These are phyloP conservation scores for Benincasa hispida DNA, from an alignment of 306 rosid species.

Conservation along the genomic window DNA sequence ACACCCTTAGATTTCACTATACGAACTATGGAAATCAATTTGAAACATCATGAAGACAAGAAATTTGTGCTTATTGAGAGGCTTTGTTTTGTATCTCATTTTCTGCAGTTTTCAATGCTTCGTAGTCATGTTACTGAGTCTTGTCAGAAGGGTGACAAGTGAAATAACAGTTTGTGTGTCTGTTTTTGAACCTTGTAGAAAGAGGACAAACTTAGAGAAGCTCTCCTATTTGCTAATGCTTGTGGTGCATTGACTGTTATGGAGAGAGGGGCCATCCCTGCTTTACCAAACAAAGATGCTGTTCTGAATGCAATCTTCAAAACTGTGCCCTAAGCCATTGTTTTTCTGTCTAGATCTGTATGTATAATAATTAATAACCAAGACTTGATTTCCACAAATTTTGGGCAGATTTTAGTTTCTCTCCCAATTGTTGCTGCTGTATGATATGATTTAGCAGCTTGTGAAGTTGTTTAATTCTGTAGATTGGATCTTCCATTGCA, in stretches of 20 bases:
- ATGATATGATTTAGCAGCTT: not conserved
- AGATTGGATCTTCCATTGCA: not conserved
- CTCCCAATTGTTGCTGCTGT: not conserved
- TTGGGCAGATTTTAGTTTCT: not conserved
- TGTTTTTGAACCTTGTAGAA: constrained; percentile 26
- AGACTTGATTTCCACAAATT: not conserved
- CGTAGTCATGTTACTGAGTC: not conserved
- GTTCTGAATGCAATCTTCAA: constrained; percentile 49
- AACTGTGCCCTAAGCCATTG: constrained; percentile 22
- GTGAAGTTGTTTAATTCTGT: not conserved
- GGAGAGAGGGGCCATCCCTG: constrained; percentile 97
- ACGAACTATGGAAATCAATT: not conserved
- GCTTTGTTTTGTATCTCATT: not conserved
- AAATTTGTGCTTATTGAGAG: not conserved
- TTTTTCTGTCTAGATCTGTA: not conserved
- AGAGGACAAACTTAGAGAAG: constrained; percentile 70
- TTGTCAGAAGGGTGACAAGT: not conserved
- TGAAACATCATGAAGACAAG: not conserved
- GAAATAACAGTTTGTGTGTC: not conserved
- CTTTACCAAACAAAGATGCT: constrained; percentile 72
- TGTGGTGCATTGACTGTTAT: constrained; percentile 90
- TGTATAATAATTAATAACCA: not conserved
- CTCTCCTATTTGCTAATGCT: constrained; percentile 77
- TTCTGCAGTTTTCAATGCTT: not conserved
- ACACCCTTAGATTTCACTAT: not conserved